phyloP scores from a whole-genome alignment of 306 rosid genomes.

The Aeschynomene evenia region DNA sequence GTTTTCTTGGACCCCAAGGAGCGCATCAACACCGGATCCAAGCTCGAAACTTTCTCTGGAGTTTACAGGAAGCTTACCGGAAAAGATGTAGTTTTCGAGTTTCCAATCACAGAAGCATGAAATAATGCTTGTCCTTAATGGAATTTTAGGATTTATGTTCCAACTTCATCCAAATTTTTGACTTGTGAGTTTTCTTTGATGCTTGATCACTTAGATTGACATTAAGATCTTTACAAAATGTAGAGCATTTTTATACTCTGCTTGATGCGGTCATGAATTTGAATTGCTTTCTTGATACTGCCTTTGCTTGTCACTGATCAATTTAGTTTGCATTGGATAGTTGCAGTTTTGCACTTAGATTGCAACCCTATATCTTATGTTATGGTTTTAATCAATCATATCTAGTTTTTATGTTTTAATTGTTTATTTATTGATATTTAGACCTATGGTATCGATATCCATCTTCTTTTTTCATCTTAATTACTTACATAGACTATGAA shows the following conservation, averaged over 20 bases:
- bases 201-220: not conserved
- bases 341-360: not conserved
- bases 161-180: conserved; percentile 14
- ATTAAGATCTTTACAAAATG: not conserved
- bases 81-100: conserved; percentile 54
- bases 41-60: conserved; percentile 51
- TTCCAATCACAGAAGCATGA: conserved; percentile 46
- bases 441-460: not conserved
- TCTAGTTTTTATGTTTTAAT: not conserved
- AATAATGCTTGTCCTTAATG: not conserved
- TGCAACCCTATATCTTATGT: not conserved
- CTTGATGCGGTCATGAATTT: not conserved
- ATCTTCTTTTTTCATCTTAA: not conserved
- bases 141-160: not conserved
- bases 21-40: conserved; percentile 56
- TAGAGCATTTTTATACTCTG: not conserved
- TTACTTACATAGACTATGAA: too few species aligned
- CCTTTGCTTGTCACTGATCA: not conserved
- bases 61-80: conserved; percentile 60
- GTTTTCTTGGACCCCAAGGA: conserved; percentile 57
- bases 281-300: not conserved
- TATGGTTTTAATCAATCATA: not conserved
- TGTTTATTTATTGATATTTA: not conserved
- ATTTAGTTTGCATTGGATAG: not conserved
- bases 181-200: not conserved